These are phyloP conservation scores for Xylaria sp. DNA, from an alignment of 2,329 filamentous ascomycete species.

Conservation along the genomic window DNA sequence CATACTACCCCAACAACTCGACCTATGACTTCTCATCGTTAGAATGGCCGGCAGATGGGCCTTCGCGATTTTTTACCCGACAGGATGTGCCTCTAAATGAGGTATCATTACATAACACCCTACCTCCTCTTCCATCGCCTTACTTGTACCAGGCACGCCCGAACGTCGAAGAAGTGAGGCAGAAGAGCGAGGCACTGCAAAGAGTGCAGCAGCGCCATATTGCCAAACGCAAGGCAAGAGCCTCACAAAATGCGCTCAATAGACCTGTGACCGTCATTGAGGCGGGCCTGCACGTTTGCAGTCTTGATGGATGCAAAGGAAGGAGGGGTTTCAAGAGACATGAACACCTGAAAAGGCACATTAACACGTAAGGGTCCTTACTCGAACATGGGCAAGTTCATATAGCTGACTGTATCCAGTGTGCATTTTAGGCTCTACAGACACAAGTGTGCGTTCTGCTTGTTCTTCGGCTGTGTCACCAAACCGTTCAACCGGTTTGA, in stretches of 20 bases:
- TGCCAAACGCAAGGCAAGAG: conserved; percentile 18
- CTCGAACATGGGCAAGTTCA: background rate
- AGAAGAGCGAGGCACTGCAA: conserved; percentile 58
- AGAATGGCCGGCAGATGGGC: background rate
- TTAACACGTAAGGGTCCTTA: conserved; percentile 55
- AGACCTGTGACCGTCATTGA: background rate
- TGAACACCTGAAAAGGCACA: conserved; percentile 67
- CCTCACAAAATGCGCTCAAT: background rate
- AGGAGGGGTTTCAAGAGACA: conserved; percentile 59
- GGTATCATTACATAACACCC: background rate
- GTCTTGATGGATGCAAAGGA: too few species aligned
- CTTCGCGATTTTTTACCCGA: background rate
- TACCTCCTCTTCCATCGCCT: conserved; percentile 32
- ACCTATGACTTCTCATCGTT: background rate
- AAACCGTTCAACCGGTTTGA: conserved; percentile 52
- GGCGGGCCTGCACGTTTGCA: background rate
- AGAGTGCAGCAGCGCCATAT: conserved; percentile 50
- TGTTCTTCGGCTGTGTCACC: too few species aligned
- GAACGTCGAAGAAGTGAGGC: conserved; percentile 56
- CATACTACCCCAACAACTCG: background rate
- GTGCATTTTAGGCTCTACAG: conserved; percentile 39
- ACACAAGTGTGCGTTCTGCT: too few species aligned
- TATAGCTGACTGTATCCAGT: conserved; percentile 47
- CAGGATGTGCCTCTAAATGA: background rate
- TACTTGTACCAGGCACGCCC: conserved; percentile 52